Base-by-base conservation (phyloP, 257 asterid genomes). In the Lycium ferocissimum region DNA sequence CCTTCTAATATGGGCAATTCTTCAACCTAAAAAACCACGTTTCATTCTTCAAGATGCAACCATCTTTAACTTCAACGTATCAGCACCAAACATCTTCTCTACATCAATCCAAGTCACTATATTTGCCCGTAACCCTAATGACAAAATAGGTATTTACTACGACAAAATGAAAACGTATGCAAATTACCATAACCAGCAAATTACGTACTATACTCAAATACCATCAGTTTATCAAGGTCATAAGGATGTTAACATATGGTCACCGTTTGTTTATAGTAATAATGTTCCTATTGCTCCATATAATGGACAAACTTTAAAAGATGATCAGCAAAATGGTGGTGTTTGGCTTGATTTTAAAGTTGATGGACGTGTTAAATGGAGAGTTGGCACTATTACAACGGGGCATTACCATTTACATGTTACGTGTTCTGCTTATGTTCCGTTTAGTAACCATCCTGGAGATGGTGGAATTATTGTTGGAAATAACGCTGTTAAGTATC, bases 1-100 rank as follows among this genome's bases (percentile, higher is more conserved):
- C 90, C 95, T 97, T 79, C 7, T 95, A 17, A 37, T 87, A 0
- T 92, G 98, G 98, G 97, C 97, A 62, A 79, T 92, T 10, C 94
- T 97, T 26, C 97, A 94, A 83, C 99, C 98, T 13, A 89, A 85
- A 17, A 95, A 93, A 66, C 98, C 99, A 49, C 89, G 94, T 3
- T 97, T 97, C 89, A 73, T 78, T 80, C 97, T 97, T 91, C 97
- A 94, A 73, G 98, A 97, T 90, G 99, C 98, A 84, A 97, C 99
- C 86, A 89, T 97, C 92, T 97, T 95, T 91, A 63, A 85, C 89
- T 93, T 97, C 89, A 92, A 91, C 95, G 94, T 95, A 86, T 85
- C 98, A 82, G 92, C 98, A 12, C 93, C 97, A 0, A 94, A 93
- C 90, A 89, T 94, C 90, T 91, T 96, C 87, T 91, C 99, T 84